phyloP scores from a whole-genome alignment of 768 basidiomycete genomes.

The Saitozyma podzolica region DNA sequence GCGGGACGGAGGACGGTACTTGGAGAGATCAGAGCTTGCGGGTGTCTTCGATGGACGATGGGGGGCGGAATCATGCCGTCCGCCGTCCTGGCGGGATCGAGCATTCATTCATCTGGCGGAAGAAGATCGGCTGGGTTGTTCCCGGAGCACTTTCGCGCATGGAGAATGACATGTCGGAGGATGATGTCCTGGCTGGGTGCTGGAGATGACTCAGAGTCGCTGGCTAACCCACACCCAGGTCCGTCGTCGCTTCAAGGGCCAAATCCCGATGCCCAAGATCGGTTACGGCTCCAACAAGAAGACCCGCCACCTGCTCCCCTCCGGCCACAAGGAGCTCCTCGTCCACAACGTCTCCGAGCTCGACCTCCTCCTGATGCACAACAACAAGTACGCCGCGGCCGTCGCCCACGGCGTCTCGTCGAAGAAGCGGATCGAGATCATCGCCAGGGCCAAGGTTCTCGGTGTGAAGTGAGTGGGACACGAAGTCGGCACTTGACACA shows the following conservation, averaged over 20 bases:
- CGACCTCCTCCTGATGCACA: slow-evolving; percentile 96
- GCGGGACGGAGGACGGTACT: too few species aligned
- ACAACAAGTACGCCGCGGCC: slow-evolving; percentile 91
- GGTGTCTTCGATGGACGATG: too few species aligned
- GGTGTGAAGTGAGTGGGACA: slow-evolving; percentile 66
- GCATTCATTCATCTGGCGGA: too few species aligned
- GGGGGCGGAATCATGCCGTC: too few species aligned
- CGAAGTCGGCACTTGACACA: neutral
- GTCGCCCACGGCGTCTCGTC: slow-evolving; percentile 95
- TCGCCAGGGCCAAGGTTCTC: slow-evolving; percentile 69
- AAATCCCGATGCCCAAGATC: slow-evolving; percentile 94
- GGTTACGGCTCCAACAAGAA: slow-evolving; percentile 88
- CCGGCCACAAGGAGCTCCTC: slow-evolving; percentile 91
- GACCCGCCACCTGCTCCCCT: slow-evolving; percentile 94
- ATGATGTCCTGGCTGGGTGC: too few species aligned
- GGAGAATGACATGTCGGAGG: too few species aligned
- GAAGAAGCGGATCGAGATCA: slow-evolving; percentile 86
- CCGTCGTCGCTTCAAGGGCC: slow-evolving; percentile 68
- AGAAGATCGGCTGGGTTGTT: too few species aligned
- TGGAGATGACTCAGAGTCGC: too few species aligned
- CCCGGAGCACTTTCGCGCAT: too few species aligned
- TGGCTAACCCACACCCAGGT: too few species aligned
- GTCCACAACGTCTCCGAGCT: slow-evolving; percentile 92
- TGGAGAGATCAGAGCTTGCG: too few species aligned
- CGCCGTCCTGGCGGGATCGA: too few species aligned